phyloP scores from a whole-genome alignment of 106 monocot species.

The Dioscorea alata region DNA sequence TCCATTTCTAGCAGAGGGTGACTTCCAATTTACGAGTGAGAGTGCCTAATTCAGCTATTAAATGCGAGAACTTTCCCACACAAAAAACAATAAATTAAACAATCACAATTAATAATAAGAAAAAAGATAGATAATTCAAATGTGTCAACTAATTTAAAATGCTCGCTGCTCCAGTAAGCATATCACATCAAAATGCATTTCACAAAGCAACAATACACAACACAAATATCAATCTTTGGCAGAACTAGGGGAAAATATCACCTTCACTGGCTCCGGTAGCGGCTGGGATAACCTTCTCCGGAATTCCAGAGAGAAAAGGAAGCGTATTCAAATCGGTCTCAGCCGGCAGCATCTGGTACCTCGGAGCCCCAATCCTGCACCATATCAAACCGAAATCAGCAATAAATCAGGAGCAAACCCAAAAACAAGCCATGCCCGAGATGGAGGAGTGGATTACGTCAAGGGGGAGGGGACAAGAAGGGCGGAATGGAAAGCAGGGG shows the following conservation, averaged over 20 bases:
- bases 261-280: slow-evolving; percentile 37
- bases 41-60: no score
- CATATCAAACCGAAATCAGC: not conserved
- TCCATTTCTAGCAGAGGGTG: no score
- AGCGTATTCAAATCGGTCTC: slow-evolving; percentile 93
- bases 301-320: slow-evolving; percentile 47
- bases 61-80: no score
- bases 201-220: no score
- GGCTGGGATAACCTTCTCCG: slow-evolving; percentile 53
- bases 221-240: no score
- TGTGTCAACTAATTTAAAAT: no score
- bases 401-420: not conserved
- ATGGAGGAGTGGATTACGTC: slow-evolving; percentile 27
- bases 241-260: not conserved
- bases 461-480: slow-evolving; percentile 46
- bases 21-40: no score
- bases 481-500: slow-evolving; percentile 47
- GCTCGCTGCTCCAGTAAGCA: no score
- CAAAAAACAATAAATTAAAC: no score
- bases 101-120: no score
- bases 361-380: slow-evolving; percentile 67
- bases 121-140: no score
- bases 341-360: slow-evolving; percentile 96
- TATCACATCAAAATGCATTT: no score
- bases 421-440: not conserved